phyloP scores from a whole-genome alignment of 768 basidiomycete genomes.

The Vararia minispora region DNA sequence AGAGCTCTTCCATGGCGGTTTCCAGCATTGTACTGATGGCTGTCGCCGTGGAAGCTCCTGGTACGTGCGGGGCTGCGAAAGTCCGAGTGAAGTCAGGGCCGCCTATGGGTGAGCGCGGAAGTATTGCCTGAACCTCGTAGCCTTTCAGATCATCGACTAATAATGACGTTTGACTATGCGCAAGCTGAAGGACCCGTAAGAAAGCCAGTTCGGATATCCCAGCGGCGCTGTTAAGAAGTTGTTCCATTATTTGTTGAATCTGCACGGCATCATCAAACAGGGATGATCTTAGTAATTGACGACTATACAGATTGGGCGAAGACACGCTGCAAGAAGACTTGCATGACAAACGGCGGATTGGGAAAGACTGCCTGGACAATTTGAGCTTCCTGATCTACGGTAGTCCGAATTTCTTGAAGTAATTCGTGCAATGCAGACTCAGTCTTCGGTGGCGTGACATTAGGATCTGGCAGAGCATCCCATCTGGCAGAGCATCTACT shows the following conservation, averaged over 20 bases:
- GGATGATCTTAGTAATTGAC: background rate
- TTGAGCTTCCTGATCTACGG: constrained; percentile 91
- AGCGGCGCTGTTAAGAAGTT: constrained; percentile 64
- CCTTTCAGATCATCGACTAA: constrained; percentile 87
- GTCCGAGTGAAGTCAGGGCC: constrained; percentile 48
- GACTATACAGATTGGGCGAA: constrained; percentile 88
- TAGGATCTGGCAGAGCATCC: constrained; percentile 70
- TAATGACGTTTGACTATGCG: constrained; percentile 64
- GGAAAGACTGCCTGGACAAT: constrained; percentile 99
- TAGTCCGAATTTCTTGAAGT: constrained; percentile 78
- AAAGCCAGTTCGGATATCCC: constrained; percentile 82
- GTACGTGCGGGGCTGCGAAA: constrained; percentile 29
- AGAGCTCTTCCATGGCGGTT: constrained; percentile 90
- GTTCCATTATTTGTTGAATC: constrained; percentile 97
- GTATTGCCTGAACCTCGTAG: constrained; percentile 70
- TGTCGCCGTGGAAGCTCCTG: constrained; percentile 36
- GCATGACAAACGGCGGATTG: constrained; percentile 92
- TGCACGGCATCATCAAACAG: constrained; percentile 21
- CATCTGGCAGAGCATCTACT: constrained; percentile 41
- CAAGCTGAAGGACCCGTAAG: constrained; percentile 81
- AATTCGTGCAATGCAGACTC: constrained; percentile 74
- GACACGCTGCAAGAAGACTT: constrained; percentile 92
- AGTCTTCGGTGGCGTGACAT: constrained; percentile 59
- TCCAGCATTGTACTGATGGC: constrained; percentile 86
- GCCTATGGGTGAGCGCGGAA: constrained; percentile 55